Evolutionary conservation across 106 monocot genomes (phyloP), one percentile per base, ranked within the genome.

Genomic region (Allium sativum): DNA sequence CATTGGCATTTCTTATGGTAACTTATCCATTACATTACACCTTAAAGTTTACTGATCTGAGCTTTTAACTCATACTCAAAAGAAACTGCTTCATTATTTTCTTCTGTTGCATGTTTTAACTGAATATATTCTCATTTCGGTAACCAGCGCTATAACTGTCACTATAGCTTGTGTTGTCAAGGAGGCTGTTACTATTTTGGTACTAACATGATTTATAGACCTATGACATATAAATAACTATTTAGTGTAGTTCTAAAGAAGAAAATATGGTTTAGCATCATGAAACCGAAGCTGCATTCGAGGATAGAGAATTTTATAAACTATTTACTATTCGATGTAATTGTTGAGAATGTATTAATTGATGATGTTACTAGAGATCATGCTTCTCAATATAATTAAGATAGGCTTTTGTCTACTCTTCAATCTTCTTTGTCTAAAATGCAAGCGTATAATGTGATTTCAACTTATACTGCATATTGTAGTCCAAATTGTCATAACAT

Each of bases 91-190:
- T 65, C 65, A 61, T 52, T 71, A n/a, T 42, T 58, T 55, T 31
- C 31, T 31, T 31, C 52, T 55, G 45, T 68, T 78, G 70, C 88
- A 94, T 85, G 93, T 89, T 55, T 89, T 94, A 72, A 94, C 76
- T 47, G 93, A 94, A 70, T 94, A 94, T 77, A 78, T 94, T 70
- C 82, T 94, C 55, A 76, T 94, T 73, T 94, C 93, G 74, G 86
- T 73, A 69, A 94, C 93, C 14, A 94, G 93, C 81, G 89, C 93
- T 9, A 80, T 94, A 65, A 94, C 93, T 9, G 86, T 94, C 43
- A 86, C 89, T 21, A 82, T 94, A 83, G 93, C 93, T 50, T 89
- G 93, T 74, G 89, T 94, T 71, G 83, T 89, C 19, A 94, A 94
- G 72, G 93, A 94, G 73, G 93, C 93, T 65, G 79, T 94, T 59